Conservation (phyloP, 805 yeast genomes). For the Pichia sporocuriosa region DNA sequence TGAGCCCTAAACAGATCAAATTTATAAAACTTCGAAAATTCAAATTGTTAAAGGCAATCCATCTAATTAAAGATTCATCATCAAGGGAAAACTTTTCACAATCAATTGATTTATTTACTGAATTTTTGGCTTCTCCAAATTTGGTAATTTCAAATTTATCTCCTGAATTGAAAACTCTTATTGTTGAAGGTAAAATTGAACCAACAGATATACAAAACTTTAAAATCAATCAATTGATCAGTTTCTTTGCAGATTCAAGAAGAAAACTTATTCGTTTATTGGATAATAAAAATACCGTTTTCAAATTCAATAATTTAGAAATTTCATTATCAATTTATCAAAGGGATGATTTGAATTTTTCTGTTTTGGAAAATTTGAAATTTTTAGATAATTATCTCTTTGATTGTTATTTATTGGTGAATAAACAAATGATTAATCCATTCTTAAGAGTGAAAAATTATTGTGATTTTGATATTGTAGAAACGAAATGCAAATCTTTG, state of each 20-base stretch:
- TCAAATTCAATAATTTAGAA: conserved; percentile 41
- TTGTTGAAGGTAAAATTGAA: conserved; percentile 2
- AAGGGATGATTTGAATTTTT: conserved; percentile 9
- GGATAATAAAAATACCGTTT: conserved; percentile 29
- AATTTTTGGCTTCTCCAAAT: conserved; percentile 55
- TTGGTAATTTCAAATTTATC: conserved; percentile 45
- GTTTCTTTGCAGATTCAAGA: conserved; percentile 47
- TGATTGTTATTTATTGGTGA: conserved; percentile 60
- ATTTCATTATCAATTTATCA: conserved; percentile 37
- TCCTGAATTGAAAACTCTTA: conserved; percentile 5
- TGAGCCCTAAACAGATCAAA: conserved; percentile 25
- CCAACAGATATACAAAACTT: not conserved
- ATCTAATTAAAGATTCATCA: conserved; percentile 17
- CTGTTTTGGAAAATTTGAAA: conserved; percentile 30
- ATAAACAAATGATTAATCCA: conserved; percentile 74
- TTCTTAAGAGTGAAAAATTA: conserved; percentile 67
- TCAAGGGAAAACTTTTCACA: conserved; percentile 22
- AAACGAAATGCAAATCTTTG: conserved; percentile 40
- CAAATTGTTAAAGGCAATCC: conserved; percentile 34
- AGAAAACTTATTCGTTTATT: conserved; percentile 39
- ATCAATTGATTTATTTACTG: conserved; percentile 41
- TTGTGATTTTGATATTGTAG: conserved; percentile 63
- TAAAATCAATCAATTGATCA: conserved; percentile 32
- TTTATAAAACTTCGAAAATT: conserved; percentile 36
- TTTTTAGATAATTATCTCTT: conserved; percentile 75